Evolutionary conservation across 1,284 basidiomycete species (phyloP).

Genomic region (Thecaphora thlaspeos): DNA sequence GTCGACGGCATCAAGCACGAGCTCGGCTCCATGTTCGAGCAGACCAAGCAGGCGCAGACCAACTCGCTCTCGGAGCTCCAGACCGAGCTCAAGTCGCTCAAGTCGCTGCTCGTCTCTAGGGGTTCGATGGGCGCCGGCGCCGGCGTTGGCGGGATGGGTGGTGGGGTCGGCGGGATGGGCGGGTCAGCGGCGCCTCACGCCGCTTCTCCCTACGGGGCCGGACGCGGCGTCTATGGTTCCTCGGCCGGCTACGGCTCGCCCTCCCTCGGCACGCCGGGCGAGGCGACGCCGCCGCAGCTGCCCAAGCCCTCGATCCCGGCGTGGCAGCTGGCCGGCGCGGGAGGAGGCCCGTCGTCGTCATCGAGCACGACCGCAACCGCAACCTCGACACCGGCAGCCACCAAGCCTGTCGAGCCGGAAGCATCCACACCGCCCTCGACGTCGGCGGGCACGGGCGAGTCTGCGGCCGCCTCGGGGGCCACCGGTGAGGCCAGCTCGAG

Average conservation of each 20-base stretch:
- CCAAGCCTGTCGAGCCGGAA: too few species aligned
- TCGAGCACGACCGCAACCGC: too few species aligned
- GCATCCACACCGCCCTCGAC: too few species aligned
- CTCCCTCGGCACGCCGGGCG: constrained; percentile 29
- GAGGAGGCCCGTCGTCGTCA: too few species aligned
- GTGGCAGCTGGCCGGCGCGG: constrained; percentile 49
- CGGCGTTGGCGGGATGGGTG: neutral
- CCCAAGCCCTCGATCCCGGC: constrained; percentile 51
- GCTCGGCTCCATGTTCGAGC: constrained; percentile 93
- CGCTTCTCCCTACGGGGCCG: constrained; percentile 18
- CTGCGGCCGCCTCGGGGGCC: too few species aligned
- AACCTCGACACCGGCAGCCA: too few species aligned
- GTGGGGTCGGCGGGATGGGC: constrained; percentile 1
- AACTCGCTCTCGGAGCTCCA: constrained; percentile 77
- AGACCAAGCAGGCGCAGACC: constrained; percentile 72
- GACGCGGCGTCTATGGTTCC: constrained; percentile 11
- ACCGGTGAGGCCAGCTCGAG: too few species aligned
- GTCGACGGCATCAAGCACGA: constrained; percentile 75
- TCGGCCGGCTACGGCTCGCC: constrained; percentile 16
- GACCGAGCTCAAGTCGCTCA: constrained; percentile 90
- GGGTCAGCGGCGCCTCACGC: constrained; percentile 8
- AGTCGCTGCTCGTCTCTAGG: constrained; percentile 82
- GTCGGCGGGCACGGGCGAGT: too few species aligned
- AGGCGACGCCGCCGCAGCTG: constrained; percentile 32
- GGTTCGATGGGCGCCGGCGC: constrained; percentile 62